These are phyloP conservation scores for Rhododendron henanense DNA, from an alignment of 148 eudicot genomes.

Conservation along the genomic window DNA sequence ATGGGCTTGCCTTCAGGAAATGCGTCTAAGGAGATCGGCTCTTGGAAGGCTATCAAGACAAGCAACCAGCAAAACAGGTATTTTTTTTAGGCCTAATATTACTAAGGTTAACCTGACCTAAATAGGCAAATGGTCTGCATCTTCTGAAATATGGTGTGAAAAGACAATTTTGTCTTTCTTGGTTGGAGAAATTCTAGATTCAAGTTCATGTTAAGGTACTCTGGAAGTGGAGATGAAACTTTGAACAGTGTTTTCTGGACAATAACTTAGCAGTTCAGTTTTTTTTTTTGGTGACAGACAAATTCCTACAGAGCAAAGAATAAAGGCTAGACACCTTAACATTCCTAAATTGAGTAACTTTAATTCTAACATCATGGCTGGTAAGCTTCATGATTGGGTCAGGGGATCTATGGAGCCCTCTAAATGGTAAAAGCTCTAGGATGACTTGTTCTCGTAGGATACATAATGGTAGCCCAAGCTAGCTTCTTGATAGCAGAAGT, in stretches of 20 bases:
- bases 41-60: background rate
- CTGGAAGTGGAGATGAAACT: background rate
- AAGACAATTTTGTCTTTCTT: background rate
- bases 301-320: background rate
- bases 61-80: slow-evolving; percentile 8
- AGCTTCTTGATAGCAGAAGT: background rate
- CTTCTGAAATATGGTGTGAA: background rate
- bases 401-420: background rate
- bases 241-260: background rate
- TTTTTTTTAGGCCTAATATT: background rate
- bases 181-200: background rate
- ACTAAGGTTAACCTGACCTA: background rate
- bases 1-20: slow-evolving; percentile 11
- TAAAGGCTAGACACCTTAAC: background rate
- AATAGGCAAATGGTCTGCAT: background rate
- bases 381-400: background rate
- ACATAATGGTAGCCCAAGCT: background rate
- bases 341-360: background rate
- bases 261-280: background rate
- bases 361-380: background rate
- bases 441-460: background rate
- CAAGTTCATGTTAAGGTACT: background rate
- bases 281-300: background rate
- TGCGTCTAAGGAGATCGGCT: background rate
- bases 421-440: background rate